Conservation (phyloP, 2,329 filamentous ascomycete genomes). For the Celoporthe dispersa region DNA sequence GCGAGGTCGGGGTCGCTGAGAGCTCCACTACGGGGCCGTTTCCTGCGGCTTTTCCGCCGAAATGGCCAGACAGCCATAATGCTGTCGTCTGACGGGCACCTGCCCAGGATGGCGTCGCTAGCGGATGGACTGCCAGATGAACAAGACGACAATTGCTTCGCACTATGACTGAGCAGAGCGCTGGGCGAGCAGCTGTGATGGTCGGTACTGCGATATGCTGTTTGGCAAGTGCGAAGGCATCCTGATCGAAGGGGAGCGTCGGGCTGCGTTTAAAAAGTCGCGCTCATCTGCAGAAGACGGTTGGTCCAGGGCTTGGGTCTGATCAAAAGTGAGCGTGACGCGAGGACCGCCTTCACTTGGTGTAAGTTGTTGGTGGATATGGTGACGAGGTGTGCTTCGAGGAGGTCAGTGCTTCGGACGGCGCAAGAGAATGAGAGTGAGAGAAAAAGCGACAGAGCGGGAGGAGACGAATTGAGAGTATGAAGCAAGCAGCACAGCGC, state of each 20-base stretch:
- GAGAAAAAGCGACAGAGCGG: background rate
- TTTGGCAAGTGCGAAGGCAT: conserved; percentile 28
- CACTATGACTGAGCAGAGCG: conserved; percentile 20
- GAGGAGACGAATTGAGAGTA: background rate
- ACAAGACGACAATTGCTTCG: conserved; percentile 8
- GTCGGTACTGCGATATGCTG: conserved; percentile 23
- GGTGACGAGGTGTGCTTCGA: conserved; percentile 11
- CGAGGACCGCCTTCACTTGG: conserved; percentile 1
- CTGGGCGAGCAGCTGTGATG: conserved; percentile 13
- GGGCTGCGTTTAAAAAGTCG: conserved; percentile 14
- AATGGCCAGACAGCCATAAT: conserved; percentile 85
- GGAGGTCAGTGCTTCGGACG: conserved; percentile 10
- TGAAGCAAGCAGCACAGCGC: conserved; percentile 6
- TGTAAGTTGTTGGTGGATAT: background rate
- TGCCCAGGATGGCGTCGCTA: conserved; percentile 7
- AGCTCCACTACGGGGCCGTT: conserved; percentile 50
- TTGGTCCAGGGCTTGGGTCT: background rate
- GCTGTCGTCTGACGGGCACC: conserved; percentile 18
- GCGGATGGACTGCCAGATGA: background rate
- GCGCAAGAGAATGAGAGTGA: conserved; percentile 6
- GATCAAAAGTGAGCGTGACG: background rate
- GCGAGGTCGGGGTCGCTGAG: conserved; percentile 53
- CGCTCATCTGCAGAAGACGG: conserved; percentile 23
- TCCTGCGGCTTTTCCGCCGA: conserved; percentile 72
- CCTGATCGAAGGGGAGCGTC: conserved; percentile 21